Evolutionary conservation across 495 filamentous ascomycete genomes (phyloP).

Genomic region (Trichoderma gamsii): DNA sequence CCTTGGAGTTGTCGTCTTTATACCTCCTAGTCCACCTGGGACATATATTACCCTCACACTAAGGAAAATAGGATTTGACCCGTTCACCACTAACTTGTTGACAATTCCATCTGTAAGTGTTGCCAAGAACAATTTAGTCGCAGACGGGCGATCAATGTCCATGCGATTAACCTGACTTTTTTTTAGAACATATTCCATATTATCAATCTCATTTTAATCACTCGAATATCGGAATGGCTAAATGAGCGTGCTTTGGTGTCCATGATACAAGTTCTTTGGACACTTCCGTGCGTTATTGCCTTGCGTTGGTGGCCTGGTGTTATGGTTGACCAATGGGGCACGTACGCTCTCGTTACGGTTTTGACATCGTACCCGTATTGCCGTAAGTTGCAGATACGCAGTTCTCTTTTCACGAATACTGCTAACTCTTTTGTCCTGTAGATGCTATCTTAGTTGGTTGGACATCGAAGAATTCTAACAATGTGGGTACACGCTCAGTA

Average conservation of each 20-base stretch:
- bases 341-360: slow-evolving; percentile 37
- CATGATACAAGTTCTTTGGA: slow-evolving; percentile 31
- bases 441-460: slow-evolving; percentile 54
- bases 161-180: not conserved
- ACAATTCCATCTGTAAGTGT: slow-evolving; percentile 47
- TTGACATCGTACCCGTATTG: slow-evolving; percentile 34
- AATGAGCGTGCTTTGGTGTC: slow-evolving; percentile 52
- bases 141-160: not conserved
- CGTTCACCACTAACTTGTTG: slow-evolving; percentile 63
- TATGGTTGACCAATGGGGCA: slow-evolving; percentile 41
- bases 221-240: slow-evolving; percentile 52
- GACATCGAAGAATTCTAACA: slow-evolving; percentile 59
- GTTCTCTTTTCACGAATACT: not conserved
- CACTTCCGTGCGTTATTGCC: slow-evolving; percentile 45
- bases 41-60: slow-evolving; percentile 62
- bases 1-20: slow-evolving; percentile 54
- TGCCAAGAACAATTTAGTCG: not conserved
- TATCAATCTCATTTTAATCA: slow-evolving; percentile 43
- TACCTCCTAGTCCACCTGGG: slow-evolving; percentile 50
- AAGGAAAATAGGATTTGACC: slow-evolving; percentile 54
- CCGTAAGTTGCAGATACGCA: slow-evolving; percentile 12
- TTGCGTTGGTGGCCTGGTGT: slow-evolving; percentile 28
- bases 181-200: slow-evolving; percentile 44
- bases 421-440: slow-evolving; percentile 16
- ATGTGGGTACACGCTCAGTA: slow-evolving; percentile 62